Base-by-base conservation (phyloP, 2,329 filamentous ascomycete species). In the Tolypocladium capitatum region DNA sequence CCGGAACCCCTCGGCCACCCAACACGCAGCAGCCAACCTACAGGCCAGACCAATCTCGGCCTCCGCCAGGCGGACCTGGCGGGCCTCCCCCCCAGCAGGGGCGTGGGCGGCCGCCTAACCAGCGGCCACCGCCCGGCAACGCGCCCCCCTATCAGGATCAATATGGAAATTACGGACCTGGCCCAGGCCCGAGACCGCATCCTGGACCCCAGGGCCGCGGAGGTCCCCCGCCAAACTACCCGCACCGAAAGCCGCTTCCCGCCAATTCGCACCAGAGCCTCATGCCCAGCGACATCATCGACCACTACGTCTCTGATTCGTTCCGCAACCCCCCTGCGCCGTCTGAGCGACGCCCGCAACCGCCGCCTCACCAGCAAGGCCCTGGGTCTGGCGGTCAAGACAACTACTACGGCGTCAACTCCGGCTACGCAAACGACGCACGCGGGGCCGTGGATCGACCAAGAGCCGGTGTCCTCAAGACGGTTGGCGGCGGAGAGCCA, bases 381-480 rank as follows among this genome's bases (percentile, higher is more conserved):
- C 54, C 55, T 7, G 50, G 46, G 2, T 42, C 38, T 13, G 28
- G 66, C 2, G 62, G 50, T 49, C 60, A 61, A n/a, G 75, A 71
- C 54, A 76, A 66, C 51, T 57, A 70, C 38, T 73, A 78, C 50
- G 83, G 85, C 49, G 82, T 86, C 51, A 72, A 75, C 32, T 80
- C 78, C 43, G 30, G 43, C 48, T 21, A 45, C 31, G 11, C 83
- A 81, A 8, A 76, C 77, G 5, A 71, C 73, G 13, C 36, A 69
- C 70, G 2, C 65, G 70, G 53, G 63, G 75, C 75, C 0, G 65
- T 76, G 9, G 82, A 87, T 48, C 78, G 76, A 49, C 84, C 85
- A 16, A 77, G 91, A 52, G 84, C 85, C 53, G 90, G 90, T 44
- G 81, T 90, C 7, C 70, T 91, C 60, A 89, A 84, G 61, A 88